Evolutionary conservation across 2,329 filamentous ascomycete genomes (phyloP).

Genomic region (Venturiaceae sp.): DNA sequence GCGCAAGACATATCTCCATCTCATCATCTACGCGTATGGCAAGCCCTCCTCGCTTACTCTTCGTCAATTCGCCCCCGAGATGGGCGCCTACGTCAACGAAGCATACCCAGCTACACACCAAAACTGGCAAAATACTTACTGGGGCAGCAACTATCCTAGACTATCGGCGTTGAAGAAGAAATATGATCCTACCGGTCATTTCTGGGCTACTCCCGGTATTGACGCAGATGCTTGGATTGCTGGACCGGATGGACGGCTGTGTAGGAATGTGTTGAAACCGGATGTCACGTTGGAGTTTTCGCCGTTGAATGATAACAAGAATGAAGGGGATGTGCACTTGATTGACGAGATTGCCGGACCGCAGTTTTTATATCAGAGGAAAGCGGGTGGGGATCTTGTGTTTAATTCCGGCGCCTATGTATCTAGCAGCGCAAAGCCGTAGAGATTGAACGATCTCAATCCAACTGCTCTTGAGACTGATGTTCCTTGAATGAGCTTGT

Average conservation of each 20-base stretch:
- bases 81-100: not conserved
- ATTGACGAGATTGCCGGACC: not conserved
- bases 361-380: no score
- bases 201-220: conserved; percentile 8
- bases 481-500: no score
- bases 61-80: not conserved
- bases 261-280: not conserved
- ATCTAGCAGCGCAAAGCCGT: no score
- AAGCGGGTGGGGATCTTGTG: no score
- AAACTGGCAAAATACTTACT: conserved; percentile 4
- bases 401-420: no score
- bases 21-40: conserved; percentile 14
- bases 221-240: not conserved
- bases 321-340: not conserved
- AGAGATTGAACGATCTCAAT: no score
- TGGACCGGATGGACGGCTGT: not conserved
- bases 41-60: not conserved
- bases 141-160: conserved; percentile 4
- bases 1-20: conserved; percentile 31
- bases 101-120: not conserved
- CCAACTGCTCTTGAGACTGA: no score
- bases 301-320: not conserved
- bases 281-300: not conserved
- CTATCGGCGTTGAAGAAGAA: conserved; percentile 7
- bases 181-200: conserved; percentile 6